These are phyloP conservation scores for Fusarium subglutinans DNA, from an alignment of 2,329 filamentous ascomycete genomes.

Conservation along the genomic window DNA sequence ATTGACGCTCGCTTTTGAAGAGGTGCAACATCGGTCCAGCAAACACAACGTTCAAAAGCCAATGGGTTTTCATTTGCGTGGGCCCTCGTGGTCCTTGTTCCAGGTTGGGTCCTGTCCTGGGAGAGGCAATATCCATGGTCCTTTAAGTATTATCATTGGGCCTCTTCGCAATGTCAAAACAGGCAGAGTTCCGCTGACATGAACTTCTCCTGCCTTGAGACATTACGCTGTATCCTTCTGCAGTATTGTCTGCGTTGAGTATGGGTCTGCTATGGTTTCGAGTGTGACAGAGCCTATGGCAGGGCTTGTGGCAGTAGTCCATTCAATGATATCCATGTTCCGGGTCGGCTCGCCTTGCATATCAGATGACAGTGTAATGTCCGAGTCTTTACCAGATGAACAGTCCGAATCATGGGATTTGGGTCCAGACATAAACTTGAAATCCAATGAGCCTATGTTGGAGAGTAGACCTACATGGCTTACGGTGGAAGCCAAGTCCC, in stretches of 20 bases:
- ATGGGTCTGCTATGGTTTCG: constrained; percentile 1
- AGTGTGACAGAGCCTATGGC: neutral
- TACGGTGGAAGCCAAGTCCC: neutral
- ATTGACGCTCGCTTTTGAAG: neutral
- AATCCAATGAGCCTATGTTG: constrained; percentile 2
- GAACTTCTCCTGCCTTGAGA: neutral
- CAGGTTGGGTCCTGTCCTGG: neutral
- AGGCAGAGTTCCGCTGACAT: neutral
- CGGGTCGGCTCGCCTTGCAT: neutral
- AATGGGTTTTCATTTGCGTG: neutral
- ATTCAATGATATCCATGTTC: constrained; percentile 18
- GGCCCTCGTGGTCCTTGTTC: neutral
- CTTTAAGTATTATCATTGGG: neutral
- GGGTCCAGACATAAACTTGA: constrained; percentile 24
- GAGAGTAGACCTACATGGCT: constrained; percentile 5
- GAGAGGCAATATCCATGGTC: constrained; percentile 1
- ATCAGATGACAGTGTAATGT: constrained; percentile 12
- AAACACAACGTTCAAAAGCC: neutral
- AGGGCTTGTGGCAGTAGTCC: neutral
- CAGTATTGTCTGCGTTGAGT: neutral
- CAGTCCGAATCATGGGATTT: constrained; percentile 4
- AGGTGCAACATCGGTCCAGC: neutral
- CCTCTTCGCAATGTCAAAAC: neutral
- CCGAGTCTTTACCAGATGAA: constrained; percentile 14
- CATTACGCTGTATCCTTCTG: constrained; percentile 5